These are phyloP conservation scores for Hordeum marinum DNA, from an alignment of 176 grass and related monocot genomes.

Conservation along the genomic window DNA sequence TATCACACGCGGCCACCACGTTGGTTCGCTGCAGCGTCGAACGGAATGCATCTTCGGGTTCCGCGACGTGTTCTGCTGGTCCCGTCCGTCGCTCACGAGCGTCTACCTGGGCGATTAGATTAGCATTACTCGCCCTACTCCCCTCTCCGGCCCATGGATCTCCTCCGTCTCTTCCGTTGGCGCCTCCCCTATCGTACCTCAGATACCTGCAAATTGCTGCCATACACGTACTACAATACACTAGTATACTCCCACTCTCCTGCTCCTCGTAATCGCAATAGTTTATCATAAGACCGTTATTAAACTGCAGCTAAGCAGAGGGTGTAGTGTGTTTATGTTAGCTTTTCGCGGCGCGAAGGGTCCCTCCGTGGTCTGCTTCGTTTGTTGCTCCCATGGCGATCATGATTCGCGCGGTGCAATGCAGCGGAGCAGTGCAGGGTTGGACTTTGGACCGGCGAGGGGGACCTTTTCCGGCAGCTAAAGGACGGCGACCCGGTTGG, in stretches of 20 bases:
- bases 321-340: background rate
- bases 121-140: no score
- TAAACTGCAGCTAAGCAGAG: background rate
- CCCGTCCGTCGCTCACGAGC: background rate
- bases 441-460: background rate
- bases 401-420: background rate
- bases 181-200: background rate
- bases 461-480: slow-evolving; percentile 24
- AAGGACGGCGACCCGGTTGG: slow-evolving; percentile 26
- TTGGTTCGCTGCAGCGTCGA: background rate
- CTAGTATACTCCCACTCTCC: background rate
- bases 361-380: background rate
- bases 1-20: background rate
- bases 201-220: slow-evolving; percentile 9
- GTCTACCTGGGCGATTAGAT: background rate
- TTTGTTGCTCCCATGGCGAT: background rate
- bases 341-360: slow-evolving; percentile 30
- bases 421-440: background rate
- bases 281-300: background rate
- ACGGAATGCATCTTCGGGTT: background rate
- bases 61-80: background rate
- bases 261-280: background rate
- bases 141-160: background rate
- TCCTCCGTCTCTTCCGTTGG: slow-evolving; percentile 10
- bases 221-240: no score